Percentiles rank a stretch among this genome's conserved stretches.
phyloP scores from a whole-genome alignment of 495 filamentous ascomycete species.

The Aeminium ludgeri region DNA sequence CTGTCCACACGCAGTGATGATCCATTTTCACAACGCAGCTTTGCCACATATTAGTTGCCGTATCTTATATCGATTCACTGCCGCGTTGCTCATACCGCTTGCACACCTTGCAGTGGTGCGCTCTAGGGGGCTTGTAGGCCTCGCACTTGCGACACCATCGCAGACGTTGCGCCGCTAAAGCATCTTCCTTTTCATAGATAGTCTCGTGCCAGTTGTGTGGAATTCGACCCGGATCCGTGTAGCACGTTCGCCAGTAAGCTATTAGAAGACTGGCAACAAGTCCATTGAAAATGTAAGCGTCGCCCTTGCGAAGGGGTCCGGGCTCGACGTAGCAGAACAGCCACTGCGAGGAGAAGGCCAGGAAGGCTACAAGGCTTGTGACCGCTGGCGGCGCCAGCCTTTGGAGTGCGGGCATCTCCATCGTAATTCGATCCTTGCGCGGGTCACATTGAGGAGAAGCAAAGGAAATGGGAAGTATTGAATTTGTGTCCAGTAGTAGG shows the following conservation, averaged over 20 bases:
- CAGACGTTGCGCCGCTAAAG: constrained; percentile 17
- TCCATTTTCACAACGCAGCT: constrained; percentile 96
- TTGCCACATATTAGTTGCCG: constrained; percentile 1
- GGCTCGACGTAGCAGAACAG: constrained; percentile 64
- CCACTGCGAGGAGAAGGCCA: constrained; percentile 69
- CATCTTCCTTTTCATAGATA: constrained; percentile 1
- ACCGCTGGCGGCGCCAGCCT: constrained; percentile 41
- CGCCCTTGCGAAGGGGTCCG: constrained; percentile 39
- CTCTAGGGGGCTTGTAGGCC: constrained; percentile 63
- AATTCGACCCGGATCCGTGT: constrained; percentile 55
- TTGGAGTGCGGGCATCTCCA: constrained; percentile 6
- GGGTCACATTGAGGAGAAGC: no score
- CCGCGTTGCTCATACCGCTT: constrained; percentile 33
- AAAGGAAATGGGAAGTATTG: not conserved
- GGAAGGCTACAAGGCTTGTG: constrained; percentile 51
- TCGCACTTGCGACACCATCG: constrained; percentile 82
- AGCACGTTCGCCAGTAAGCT: constrained; percentile 61
- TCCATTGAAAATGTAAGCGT: constrained; percentile 56
- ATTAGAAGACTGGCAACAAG: constrained; percentile 59
- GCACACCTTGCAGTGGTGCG: constrained; percentile 87
- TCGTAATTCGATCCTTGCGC: constrained; percentile 2
- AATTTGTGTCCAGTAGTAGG: not conserved
- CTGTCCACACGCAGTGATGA: constrained; percentile 95
- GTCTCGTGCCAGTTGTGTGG: constrained; percentile 19
- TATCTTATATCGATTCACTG: no score